Percentiles rank a stretch among this genome's conserved stretches.
phyloP scores from a whole-genome alignment of 108 stramenopile genomes.

The Asterionellopsis glacialis region DNA sequence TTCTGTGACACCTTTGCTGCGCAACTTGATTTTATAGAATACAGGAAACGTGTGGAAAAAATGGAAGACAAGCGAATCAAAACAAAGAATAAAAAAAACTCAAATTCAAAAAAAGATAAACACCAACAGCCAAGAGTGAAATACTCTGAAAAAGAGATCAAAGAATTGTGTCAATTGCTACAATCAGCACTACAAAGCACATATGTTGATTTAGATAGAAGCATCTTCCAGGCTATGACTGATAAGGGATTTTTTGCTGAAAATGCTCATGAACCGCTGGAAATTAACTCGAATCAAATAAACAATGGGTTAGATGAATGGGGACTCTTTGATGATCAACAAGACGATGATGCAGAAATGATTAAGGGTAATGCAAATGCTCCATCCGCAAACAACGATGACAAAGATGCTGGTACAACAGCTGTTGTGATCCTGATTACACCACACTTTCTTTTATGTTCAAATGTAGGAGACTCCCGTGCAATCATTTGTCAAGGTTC shows the following conservation, averaged over 20 bases:
- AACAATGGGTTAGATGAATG: conserved; percentile 17
- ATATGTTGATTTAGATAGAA: conserved; percentile 57
- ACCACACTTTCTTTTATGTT: conserved; percentile 83
- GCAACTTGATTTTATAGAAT: conserved; percentile 32
- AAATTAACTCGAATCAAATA: background rate
- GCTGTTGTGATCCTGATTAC: conserved; percentile 80
- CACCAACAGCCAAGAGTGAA: conserved; percentile 13
- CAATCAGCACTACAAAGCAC: conserved; percentile 39
- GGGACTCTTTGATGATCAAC: conserved; percentile 10
- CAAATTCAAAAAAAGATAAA: too few species aligned
- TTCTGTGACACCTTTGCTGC: conserved; percentile 36
- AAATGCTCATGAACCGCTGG: conserved; percentile 17
- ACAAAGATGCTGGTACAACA: conserved; percentile 79
- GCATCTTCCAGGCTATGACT: conserved; percentile 32
- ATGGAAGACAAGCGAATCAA: too few species aligned
- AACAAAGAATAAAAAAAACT: too few species aligned
- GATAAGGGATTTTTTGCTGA: conserved; percentile 5
- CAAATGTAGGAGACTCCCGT: conserved; percentile 95
- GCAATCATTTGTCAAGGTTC: conserved; percentile 41
- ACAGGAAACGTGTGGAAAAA: conserved; percentile 16
- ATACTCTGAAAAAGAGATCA: conserved; percentile 16
- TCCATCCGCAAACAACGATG: conserved; percentile 5
- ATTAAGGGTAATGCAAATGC: too few species aligned
- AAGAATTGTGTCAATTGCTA: conserved; percentile 25
- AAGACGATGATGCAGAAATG: background rate